Evolutionary conservation across 305 asterid genomes (phyloP), one percentile per base, ranked within the genome.

Genomic region (Caryopteris hybrid): DNA sequence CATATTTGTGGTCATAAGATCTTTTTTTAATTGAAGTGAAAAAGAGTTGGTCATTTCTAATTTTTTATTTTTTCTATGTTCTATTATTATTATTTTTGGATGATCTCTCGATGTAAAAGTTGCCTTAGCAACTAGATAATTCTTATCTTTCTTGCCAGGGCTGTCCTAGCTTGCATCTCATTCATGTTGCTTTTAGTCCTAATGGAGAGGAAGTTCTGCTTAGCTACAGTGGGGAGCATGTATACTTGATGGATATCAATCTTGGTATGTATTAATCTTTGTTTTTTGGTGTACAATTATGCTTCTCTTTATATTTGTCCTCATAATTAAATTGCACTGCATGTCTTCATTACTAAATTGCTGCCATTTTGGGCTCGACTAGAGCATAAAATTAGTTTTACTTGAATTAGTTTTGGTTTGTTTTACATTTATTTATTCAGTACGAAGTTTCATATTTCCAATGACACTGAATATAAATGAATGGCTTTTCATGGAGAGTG

Each of bases 181-280:
- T 97, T 69, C 98, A 95, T 29, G 96, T 95, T 60, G 46, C 97
- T 29, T 95, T 95, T 80, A 86, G 98, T 80, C 97, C 97, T 43
- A 82, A 83, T 65, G 88, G 96, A 18, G 92, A 88, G 82, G 99
- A 95, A 86, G 88, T 92, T 73, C 96, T 95, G 66, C 95, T 95
- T 78, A 95, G 90, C 81, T 95, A 95, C 65, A 88, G 97, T 11
- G 99, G 97, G 77, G 98, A 95, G 83, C 95, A 91, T 74, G 97
- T 85, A 39, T 95, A 92, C 85, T 81, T 95, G 76, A 95, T 95
- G 98, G 95, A 92, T 81, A 86, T 80, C 62, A 85, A 88, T 81
- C 78, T 77, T 6, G 92, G 97, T 92, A 85, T 25, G 79, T 61
- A 25, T 43, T 68, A 29, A 17, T 42, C 57, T 42, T 55, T 1